Evolutionary conservation across 345 rosid species (phyloP).

Genomic region (Dipteronia sinensis): DNA sequence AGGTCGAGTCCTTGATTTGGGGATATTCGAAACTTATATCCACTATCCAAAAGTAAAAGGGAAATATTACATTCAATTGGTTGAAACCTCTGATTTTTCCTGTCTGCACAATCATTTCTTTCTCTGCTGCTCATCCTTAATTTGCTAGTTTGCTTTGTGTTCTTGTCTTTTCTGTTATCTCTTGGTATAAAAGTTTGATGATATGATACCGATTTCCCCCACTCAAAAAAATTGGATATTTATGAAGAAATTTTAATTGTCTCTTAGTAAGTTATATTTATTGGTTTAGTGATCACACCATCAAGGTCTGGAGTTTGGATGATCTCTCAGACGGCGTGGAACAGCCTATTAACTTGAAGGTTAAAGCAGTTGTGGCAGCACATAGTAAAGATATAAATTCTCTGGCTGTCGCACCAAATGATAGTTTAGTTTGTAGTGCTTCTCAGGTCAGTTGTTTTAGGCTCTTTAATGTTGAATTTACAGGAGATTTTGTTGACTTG

Average conservation of each 20-base stretch:
- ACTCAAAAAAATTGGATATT: too few relatives aligned
- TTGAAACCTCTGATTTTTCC: not conserved
- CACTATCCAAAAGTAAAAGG: not conserved
- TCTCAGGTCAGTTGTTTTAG: slow-evolving; percentile 66
- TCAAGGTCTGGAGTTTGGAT: slow-evolving; percentile 89
- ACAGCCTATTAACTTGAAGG: slow-evolving; percentile 69
- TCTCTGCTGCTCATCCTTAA: too few relatives aligned
- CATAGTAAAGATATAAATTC: slow-evolving; percentile 95
- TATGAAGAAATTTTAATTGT: not conserved
- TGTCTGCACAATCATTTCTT: not conserved
- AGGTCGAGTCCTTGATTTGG: not conserved
- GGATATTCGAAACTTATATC: not conserved
- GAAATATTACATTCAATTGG: not conserved
- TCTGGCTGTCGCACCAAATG: slow-evolving; percentile 86
- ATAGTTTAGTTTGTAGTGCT: slow-evolving; percentile 87
- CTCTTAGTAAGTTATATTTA: slow-evolving; percentile 12
- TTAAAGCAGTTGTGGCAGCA: slow-evolving; percentile 90
- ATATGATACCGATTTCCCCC: not conserved
- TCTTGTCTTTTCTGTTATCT: not conserved
- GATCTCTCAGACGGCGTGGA: slow-evolving; percentile 57
- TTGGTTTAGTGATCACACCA: slow-evolving; percentile 81
- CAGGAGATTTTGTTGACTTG: not conserved
- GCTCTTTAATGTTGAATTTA: not conserved
- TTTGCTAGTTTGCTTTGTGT: not conserved
- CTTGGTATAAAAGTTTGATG: not conserved